These are phyloP conservation scores for Exophiala sp. DNA, from an alignment of 2,329 filamentous ascomycete species.

Conservation along the genomic window DNA sequence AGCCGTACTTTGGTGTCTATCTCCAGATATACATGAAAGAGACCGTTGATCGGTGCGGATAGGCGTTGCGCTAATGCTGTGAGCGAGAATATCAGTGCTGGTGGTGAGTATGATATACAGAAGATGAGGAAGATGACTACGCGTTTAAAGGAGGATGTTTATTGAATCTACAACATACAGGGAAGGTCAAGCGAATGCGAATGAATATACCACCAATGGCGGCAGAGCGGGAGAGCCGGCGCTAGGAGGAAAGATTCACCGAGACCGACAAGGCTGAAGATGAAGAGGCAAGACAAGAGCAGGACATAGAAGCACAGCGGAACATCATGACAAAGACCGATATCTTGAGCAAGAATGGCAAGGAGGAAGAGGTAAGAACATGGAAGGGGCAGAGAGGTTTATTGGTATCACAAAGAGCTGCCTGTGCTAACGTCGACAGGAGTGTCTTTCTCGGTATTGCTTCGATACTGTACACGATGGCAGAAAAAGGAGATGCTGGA, in stretches of 20 bases:
- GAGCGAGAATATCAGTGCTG: not conserved
- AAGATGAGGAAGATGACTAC: not conserved
- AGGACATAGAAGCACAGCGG: too few relatives aligned
- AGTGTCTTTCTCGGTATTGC: conserved; percentile 8
- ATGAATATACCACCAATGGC: not conserved
- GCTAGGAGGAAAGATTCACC: conserved; percentile 1
- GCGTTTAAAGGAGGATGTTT: not conserved
- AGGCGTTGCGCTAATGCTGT: too few relatives aligned
- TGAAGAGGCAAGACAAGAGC: not conserved
- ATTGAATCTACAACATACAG: not conserved
- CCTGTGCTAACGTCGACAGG: conserved; percentile 4
- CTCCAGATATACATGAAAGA: too few relatives aligned
- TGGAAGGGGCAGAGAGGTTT: conserved; percentile 3
- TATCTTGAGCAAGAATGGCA: not conserved
- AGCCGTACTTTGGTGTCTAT: not conserved
- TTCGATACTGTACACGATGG: conserved; percentile 14
- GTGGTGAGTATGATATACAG: not conserved
- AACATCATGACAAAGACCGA: not conserved
- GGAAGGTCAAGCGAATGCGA: not conserved
- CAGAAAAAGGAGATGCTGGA: not conserved
- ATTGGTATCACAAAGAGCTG: conserved; percentile 18
- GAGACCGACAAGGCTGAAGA: not conserved
- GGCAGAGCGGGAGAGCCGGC: conserved; percentile 1
- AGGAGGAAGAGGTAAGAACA: not conserved
- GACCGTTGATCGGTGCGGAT: too few relatives aligned